Percentiles rank a stretch among this genome's conserved stretches.
Evolutionary conservation across 768 basidiomycete genomes (phyloP).

Genomic region (Kwoniella sp.): DNA sequence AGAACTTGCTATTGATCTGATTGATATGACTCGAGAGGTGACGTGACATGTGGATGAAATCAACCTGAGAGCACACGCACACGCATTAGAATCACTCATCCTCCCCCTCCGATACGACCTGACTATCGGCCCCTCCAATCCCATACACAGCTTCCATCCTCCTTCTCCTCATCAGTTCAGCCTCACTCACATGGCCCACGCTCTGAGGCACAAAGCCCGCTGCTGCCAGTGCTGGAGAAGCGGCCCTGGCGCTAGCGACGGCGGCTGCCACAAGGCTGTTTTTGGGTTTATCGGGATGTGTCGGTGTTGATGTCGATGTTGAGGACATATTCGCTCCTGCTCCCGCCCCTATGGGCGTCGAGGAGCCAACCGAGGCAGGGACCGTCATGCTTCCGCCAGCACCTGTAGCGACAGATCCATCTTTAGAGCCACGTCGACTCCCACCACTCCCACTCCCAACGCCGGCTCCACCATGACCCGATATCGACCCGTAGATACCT

Average conservation of each 20-base stretch:
- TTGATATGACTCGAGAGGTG: conserved; percentile 20
- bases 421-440: background rate
- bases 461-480: background rate
- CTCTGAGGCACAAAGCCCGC: conserved; percentile 43
- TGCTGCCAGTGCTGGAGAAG: conserved; percentile 41
- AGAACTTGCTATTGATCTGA: too few relatives aligned
- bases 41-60: conserved; percentile 1
- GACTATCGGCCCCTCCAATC: conserved; percentile 51
- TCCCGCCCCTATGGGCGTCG: background rate
- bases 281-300: conserved; percentile 17
- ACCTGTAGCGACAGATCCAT: background rate
- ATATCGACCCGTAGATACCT: background rate
- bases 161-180: conserved; percentile 65
- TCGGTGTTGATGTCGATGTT: background rate
- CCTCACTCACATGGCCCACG: conserved; percentile 69
- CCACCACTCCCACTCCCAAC: background rate
- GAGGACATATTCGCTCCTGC: background rate
- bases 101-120: conserved; percentile 30
- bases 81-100: conserved; percentile 22
- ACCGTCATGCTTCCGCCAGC: background rate
- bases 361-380: background rate
- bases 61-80: too few relatives aligned
- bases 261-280: conserved; percentile 62
- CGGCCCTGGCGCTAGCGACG: conserved; percentile 70
- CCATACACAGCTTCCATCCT: conserved; percentile 59